Base-by-base conservation (phyloP, 1,284 basidiomycete genomes). In the Ganoderma leucocontextum region DNA sequence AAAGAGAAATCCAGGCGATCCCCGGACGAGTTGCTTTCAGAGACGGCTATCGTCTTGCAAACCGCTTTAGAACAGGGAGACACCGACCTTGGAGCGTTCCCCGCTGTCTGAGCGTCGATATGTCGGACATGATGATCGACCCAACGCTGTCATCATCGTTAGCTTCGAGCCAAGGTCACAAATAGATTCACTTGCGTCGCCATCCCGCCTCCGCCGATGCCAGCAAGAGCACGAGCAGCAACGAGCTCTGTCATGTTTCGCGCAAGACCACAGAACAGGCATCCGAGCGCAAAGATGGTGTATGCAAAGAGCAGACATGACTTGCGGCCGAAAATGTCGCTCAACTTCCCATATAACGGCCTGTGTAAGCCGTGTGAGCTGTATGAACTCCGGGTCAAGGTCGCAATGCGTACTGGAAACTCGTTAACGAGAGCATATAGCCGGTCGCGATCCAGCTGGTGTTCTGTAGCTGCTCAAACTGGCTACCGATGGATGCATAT, bases 361-460 rank as follows among this genome's bases (percentile, higher is more conserved):
- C 88, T 89, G 22, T 66, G 41, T 17, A 12, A 42, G 13, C 10
- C 15, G 2, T 25, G 38, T 39, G 17, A 60, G 38, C 8, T 0
- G 22, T 1, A 25, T 36, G 19, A 7, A 36, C 13, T n/a, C 17
- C 22, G 3, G 6, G 6, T 22, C 35, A 17, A 15, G 6, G 6
- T 22, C 35, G 7, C 10, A 38, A 0, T 39, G 81, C 88, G 64
- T 65, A 89, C 89, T 90, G 89, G 71, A 90, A 88, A 68, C 84
- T 87, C 0, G 88, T 87, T 53, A 87, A 75, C 0, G 88, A 89
- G 53, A 91, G 77, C 81, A 91, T 83, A 72, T 90, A 90, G 0
- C 85, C 84, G 0, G 89, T 90, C 2, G 88, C 86, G 39, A 91
- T 87, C 89, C 89, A 91, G 72, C 88, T 89, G 0, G 87, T 89